Percentiles rank a stretch among this genome's conserved stretches.
These are phyloP conservation scores for Pelargonium australe DNA, from an alignment of 441 rosid species.

Conservation along the genomic window DNA sequence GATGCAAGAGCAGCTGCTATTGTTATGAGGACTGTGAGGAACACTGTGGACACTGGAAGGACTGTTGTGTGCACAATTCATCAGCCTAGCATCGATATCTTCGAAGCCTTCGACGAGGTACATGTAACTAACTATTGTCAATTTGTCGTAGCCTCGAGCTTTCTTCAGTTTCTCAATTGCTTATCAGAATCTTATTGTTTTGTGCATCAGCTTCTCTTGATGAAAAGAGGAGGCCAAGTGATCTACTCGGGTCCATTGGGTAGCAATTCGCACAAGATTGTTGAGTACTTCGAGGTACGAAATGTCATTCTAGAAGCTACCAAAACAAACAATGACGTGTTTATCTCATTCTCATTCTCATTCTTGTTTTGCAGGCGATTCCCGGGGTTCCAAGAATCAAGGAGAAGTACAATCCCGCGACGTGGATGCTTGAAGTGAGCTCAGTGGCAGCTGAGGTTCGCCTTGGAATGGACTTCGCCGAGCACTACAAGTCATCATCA, in stretches of 20 bases:
- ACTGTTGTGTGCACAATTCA: too few species aligned
- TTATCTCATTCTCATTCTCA: not conserved
- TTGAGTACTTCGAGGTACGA: constrained; percentile 61
- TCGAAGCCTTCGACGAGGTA: constrained; percentile 6
- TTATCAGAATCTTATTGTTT: not conserved
- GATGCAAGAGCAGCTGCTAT: too few species aligned
- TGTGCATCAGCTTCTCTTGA: constrained; percentile 40
- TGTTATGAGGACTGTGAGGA: too few species aligned
- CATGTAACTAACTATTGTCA: not conserved
- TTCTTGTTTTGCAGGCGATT: constrained; percentile 35
- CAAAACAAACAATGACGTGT: constrained; percentile 6
- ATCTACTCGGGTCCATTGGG: constrained; percentile 67
- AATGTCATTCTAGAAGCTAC: not conserved
- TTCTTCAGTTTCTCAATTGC: not conserved
- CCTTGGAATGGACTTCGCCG: constrained; percentile 55
- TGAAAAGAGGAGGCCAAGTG: constrained; percentile 81
- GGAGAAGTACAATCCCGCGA: constrained; percentile 67
- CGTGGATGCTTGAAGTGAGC: constrained; percentile 83
- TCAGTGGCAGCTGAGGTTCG: constrained; percentile 58
- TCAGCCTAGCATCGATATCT: constrained; percentile 3
- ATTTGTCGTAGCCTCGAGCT: too few species aligned
- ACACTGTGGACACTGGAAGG: too few species aligned
- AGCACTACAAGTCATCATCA: constrained; percentile 45
- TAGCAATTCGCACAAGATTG: constrained; percentile 49
- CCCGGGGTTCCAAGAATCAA: constrained; percentile 49